Evolutionary conservation across 805 yeast species (phyloP).

Genomic region (Yarrowia alimentaria): DNA sequence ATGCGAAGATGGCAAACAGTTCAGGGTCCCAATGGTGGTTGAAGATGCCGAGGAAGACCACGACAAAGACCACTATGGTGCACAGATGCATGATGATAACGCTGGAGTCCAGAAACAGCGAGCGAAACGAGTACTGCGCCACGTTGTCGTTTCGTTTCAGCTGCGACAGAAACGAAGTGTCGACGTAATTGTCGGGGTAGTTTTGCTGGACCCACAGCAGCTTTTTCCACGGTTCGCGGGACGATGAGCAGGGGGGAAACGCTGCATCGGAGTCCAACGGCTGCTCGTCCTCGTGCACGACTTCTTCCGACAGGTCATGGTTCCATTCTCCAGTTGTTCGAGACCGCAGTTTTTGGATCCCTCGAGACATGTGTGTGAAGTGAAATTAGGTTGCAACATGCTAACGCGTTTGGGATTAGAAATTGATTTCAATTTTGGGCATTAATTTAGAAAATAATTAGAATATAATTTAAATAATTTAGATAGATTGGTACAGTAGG

Average conservation of each 20-base stretch:
- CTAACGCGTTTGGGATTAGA: neutral
- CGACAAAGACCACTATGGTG: slow-evolving; percentile 58
- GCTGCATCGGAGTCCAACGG: slow-evolving; percentile 2
- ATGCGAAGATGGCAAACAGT: slow-evolving; percentile 36
- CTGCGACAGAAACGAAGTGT: slow-evolving; percentile 74
- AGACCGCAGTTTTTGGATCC: slow-evolving; percentile 22
- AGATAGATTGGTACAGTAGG: too few relatives aligned
- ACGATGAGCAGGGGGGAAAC: slow-evolving; percentile 5
- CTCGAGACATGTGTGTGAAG: slow-evolving; percentile 20
- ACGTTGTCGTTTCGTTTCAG: slow-evolving; percentile 75
- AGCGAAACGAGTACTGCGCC: slow-evolving; percentile 58
- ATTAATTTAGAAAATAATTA: too few relatives aligned
- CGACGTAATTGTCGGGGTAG: slow-evolving; percentile 90
- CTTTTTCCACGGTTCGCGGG: slow-evolving; percentile 65
- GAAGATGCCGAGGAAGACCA: slow-evolving; percentile 62
- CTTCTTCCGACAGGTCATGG: too few relatives aligned
- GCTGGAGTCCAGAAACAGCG: slow-evolving; percentile 68
- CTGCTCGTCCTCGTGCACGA: slow-evolving; percentile 8
- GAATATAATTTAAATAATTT: too few relatives aligned
- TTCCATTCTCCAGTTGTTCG: slow-evolving; percentile 23
- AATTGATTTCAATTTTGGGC: too few relatives aligned
- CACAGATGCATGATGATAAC: slow-evolving; percentile 65
- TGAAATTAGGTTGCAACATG: neutral
- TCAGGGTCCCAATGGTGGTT: slow-evolving; percentile 37
- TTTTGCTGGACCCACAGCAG: slow-evolving; percentile 80